A percentile compares a stretch with the other conserved stretches of the same genome.
phyloP scores from a whole-genome alignment of 2,329 filamentous ascomycete species.

The Passalora sequoiae region DNA sequence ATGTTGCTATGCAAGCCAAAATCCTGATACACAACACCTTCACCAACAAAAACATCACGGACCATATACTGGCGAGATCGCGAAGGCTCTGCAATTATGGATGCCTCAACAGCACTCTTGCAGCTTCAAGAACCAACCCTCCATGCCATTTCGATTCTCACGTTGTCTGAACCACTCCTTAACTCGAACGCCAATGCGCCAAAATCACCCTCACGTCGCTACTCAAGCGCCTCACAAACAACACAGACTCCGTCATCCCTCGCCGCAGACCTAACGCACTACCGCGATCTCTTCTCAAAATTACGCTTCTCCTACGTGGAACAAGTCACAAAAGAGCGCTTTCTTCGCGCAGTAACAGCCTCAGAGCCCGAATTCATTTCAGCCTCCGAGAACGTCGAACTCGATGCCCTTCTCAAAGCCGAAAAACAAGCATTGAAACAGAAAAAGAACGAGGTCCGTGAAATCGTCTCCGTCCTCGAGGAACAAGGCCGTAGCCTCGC shows the following conservation, averaged over 20 bases:
- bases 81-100: conserved; percentile 16
- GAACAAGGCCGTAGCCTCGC: conserved; percentile 54
- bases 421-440: conserved; percentile 72
- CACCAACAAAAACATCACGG: not conserved
- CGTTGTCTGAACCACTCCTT: conserved; percentile 36
- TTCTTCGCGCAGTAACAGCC: conserved; percentile 85
- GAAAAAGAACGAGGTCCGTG: conserved; percentile 72
- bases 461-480: conserved; percentile 69
- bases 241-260: conserved; percentile 66
- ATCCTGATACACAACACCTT: no score
- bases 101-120: conserved; percentile 17
- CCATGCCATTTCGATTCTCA: conserved; percentile 53
- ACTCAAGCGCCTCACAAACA: conserved; percentile 67
- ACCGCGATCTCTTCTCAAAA: conserved; percentile 93
- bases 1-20: no score
- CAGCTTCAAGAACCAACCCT: conserved; percentile 55
- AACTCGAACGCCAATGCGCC: conserved; percentile 23
- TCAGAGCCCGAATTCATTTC: conserved; percentile 83
- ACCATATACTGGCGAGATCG: no score
- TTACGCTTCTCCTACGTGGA: conserved; percentile 96
- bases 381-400: conserved; percentile 70
- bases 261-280: conserved; percentile 78
- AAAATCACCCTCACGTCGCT: conserved; percentile 46
- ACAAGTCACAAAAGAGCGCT: conserved; percentile 97
- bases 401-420: conserved; percentile 65